Evolutionary conservation across 2,329 filamentous ascomycete species (phyloP), one percentile per base, ranked within the genome.

Genomic region (Microthyrium microscopicum): DNA sequence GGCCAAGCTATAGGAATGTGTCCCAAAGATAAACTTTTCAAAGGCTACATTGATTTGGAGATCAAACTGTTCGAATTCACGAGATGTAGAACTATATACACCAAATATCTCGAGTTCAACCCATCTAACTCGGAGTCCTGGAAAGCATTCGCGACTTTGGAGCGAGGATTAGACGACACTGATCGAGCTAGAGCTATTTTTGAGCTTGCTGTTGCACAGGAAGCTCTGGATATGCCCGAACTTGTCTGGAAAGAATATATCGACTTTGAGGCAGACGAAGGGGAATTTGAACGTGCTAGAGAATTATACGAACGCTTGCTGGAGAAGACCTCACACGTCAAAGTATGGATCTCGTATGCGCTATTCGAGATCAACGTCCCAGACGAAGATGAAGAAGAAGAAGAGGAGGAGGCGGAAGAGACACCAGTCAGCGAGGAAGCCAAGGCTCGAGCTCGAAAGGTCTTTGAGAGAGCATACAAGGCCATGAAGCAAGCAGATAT

Each of bases 261-360:
- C 46, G 89, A 98, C 55, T 95, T 95, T 49, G 89, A 98, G 57
- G 87, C 95, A 51, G 83, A 92, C 46, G 83, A 93, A 54, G 81
- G 76, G 47, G 83, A 94, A 54, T 94, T 87, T 54, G 82, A 84
- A 34, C 67, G 75, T 31, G 83, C 84, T 4, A 69, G 89, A 31
- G 61, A 62, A 3, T 62, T 98, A 28, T 98, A 95, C 58, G 87
- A 95, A 60, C 73, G 87, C 5, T 67, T 98, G 9, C 68, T 98
- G 27, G 66, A 82, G 48, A 94, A 91, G 72, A 93, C 89, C n/a
- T 77, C 89, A 49, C 89, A 98, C 51, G 84, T 94, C 64, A 98
- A 95, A 64, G 89, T 98, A 39, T 98, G 89, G 89, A 92, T 89
- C 55, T 87, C 81, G 54, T 98, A 87, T 58, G 89, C 89, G n/a